Base-by-base conservation (phyloP, 192 early-diverging fungal genomes). In the Backusella westeae region DNA sequence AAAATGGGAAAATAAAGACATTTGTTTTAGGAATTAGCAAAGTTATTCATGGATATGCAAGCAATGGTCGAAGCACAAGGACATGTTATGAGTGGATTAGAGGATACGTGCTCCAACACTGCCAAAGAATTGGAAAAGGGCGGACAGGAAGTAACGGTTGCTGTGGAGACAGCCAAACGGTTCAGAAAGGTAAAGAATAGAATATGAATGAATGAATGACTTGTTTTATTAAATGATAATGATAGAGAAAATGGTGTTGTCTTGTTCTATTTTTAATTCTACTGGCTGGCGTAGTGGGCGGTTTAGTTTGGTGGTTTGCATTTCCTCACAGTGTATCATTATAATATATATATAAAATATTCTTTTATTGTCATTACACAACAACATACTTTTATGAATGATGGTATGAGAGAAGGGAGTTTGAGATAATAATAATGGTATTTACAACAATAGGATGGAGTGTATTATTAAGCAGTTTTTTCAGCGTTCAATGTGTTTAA, bases 31-130 rank as follows among this genome's bases (percentile, higher is more conserved):
- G 94, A 96, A 89, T 82, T 96, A 34, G 90, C 92, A 78, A 88
- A 94, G 84, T 81, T 96, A 46, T 96, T 95, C 71, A 86, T 91
- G 67, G 94, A 96, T 76, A 93, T 96, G 93, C 86, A 93, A 36
- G 90, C 94, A 9, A 82, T 95, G 19, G 90, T 95, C 1, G 85
- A 87, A 49, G 86, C 87, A 12, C 94, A 95, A 73, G 93, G 89
- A 15, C 87, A 92, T 34, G 76, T 91, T 38, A 74, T 96, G 44
- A 84, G 91, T 71, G 82, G 89, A 35, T 89, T 94, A 29, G 92
- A 91, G 80, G 77, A 85, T 12, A 85, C 92, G 70, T 85, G 89
- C 1, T 75, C 85, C 7, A 63, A 19, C 14, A 75, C 73, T 41
- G 70, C 23, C 15, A 23, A n/a, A n/a, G 69, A 80, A 21, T 35